Percentiles rank a stretch among this genome's conserved stretches.
Conservation (phyloP, 768 basidiomycete species). For the Tricholoma terreum region DNA sequence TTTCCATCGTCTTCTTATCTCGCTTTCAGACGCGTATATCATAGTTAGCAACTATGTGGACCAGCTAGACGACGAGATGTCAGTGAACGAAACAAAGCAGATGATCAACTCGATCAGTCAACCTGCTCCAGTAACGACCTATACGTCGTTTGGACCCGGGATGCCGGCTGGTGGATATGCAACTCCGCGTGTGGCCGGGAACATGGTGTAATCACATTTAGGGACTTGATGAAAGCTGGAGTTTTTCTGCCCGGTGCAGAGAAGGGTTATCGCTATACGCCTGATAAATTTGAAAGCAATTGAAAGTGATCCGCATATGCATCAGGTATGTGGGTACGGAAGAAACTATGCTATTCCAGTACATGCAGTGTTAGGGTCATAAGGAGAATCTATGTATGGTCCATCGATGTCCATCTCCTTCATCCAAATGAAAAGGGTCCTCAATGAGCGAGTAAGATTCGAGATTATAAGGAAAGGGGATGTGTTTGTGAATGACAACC, state of each 20-base stretch:
- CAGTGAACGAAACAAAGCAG: conserved; percentile 22
- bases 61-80: conserved; percentile 51
- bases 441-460: not conserved
- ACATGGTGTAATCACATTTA: conserved; percentile 10
- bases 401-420: not conserved
- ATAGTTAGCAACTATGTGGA: conserved; percentile 51
- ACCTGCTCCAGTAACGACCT: conserved; percentile 22
- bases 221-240: not conserved
- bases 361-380: not conserved
- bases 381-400: not conserved
- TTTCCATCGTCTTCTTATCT: conserved; percentile 2
- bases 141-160: conserved; percentile 11
- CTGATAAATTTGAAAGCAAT: not conserved
- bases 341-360: not conserved
- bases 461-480: not conserved
- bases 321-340: not conserved
- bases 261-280: not conserved
- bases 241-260: not conserved
- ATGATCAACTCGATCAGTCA: conserved; percentile 23
- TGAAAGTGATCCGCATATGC: not conserved
- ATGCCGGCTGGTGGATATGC: conserved; percentile 10
- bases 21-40: conserved; percentile 44
- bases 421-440: not conserved
- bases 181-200: conserved; percentile 13
- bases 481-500: not conserved